Evolutionary conservation across 768 basidiomycete genomes (phyloP).

Genomic region (Boletus vermiculosoides): DNA sequence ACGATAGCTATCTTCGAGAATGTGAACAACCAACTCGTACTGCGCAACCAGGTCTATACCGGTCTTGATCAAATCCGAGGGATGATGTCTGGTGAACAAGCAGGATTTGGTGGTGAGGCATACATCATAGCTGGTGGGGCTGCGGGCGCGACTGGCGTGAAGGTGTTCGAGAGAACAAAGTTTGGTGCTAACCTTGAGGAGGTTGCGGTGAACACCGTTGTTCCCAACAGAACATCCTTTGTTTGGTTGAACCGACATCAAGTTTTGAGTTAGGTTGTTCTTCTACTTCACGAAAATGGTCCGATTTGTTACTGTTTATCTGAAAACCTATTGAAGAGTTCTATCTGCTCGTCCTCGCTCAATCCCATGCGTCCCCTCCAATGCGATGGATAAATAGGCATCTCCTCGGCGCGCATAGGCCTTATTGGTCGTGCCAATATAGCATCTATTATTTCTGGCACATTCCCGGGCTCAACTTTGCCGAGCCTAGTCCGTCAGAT

Average conservation of each 20-base stretch:
- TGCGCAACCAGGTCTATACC: conserved; percentile 57
- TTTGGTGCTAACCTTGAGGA: conserved; percentile 55
- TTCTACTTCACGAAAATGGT: background rate
- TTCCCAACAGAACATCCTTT: conserved; percentile 53
- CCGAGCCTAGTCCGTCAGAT: conserved; percentile 53
- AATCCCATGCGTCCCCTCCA: conserved; percentile 78
- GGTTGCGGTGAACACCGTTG: conserved; percentile 51
- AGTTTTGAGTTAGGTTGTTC: background rate
- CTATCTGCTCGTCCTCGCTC: conserved; percentile 53
- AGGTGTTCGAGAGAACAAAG: conserved; percentile 53
- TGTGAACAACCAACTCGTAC: conserved; percentile 36
- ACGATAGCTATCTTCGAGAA: conserved; percentile 62
- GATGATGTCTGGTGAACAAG: conserved; percentile 54
- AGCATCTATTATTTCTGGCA: conserved; percentile 50
- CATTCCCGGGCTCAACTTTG: conserved; percentile 54
- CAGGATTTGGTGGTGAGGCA: conserved; percentile 44
- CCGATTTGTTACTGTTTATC: background rate
- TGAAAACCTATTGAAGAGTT: conserved; percentile 28
- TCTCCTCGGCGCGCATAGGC: conserved; percentile 29
- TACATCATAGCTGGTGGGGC: conserved; percentile 56
- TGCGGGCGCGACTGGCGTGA: conserved; percentile 53
- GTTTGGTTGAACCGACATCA: conserved; percentile 35
- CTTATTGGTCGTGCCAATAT: conserved; percentile 34
- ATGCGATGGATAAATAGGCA: conserved; percentile 43
- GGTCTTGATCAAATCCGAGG: conserved; percentile 63